These are phyloP conservation scores for Hamamelis virginiana DNA, from an alignment of 164 flowering plant genomes.

Conservation along the genomic window DNA sequence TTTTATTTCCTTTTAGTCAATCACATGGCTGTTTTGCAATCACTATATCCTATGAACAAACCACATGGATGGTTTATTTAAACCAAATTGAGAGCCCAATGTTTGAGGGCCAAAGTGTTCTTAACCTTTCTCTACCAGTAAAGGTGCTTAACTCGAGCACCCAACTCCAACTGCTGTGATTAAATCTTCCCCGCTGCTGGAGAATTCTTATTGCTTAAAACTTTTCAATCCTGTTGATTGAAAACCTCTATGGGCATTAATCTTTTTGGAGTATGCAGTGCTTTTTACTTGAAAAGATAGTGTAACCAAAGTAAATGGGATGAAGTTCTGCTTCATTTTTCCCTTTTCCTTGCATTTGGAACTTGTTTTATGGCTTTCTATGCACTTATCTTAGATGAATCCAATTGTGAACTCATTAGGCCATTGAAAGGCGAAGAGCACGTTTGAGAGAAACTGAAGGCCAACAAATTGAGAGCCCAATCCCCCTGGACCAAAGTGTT, in stretches of 20 bases:
- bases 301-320: not conserved
- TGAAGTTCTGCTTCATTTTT: not conserved
- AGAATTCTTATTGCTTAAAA: not conserved
- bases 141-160: conserved; percentile 2
- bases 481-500: conserved; percentile 19
- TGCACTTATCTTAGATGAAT: no score
- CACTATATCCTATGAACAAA: not conserved
- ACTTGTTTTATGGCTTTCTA: not conserved
- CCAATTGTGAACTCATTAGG: conserved; percentile 32
- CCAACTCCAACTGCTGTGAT: not conserved
- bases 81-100: no score
- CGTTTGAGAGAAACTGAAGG: conserved; percentile 41
- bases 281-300: not conserved
- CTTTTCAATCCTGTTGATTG: not conserved
- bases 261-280: no score
- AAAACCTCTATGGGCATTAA: not conserved
- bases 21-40: not conserved
- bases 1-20: not conserved
- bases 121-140: not conserved
- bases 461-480: conserved; percentile 32
- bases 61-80: not conserved
- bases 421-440: conserved; percentile 73
- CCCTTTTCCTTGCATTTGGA: not conserved
- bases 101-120: not conserved
- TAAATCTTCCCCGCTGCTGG: not conserved